Conservation (phyloP, 805 yeast genomes). For the Spathaspora gorwiae region DNA sequence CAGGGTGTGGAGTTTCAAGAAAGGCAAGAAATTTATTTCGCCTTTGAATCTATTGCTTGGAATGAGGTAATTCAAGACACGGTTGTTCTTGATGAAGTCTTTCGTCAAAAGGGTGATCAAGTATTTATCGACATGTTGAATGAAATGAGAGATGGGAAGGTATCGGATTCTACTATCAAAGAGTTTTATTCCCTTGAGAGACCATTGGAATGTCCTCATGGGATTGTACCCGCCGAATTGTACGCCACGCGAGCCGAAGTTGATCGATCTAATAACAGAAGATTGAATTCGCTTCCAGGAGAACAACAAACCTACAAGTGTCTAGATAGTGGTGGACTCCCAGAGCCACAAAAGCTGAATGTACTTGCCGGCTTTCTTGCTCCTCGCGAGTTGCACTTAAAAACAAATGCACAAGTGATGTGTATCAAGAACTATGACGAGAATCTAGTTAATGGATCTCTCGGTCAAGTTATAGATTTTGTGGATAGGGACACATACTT, state of each 20-base stretch:
- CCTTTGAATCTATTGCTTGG: constrained; percentile 69
- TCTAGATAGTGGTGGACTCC: constrained; percentile 50
- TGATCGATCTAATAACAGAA: constrained; percentile 53
- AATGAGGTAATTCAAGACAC: constrained; percentile 50
- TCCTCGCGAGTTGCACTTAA: constrained; percentile 51
- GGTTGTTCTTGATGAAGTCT: constrained; percentile 58
- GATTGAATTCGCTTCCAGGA: constrained; percentile 47
- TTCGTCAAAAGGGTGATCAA: constrained; percentile 72
- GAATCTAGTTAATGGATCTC: constrained; percentile 69
- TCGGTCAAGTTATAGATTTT: constrained; percentile 65
- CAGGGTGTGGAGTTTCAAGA: constrained; percentile 20
- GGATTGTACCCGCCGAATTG: constrained; percentile 70
- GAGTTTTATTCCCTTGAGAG: constrained; percentile 54
- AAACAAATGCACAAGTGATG: constrained; percentile 79
- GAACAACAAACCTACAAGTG: constrained; percentile 42
- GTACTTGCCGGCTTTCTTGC: constrained; percentile 58
- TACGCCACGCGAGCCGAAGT: constrained; percentile 72
- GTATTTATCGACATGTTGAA: constrained; percentile 70
- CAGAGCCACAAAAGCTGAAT: constrained; percentile 38
- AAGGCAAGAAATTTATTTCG: constrained; percentile 37
- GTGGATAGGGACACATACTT: constrained; percentile 38
- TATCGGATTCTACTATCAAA: constrained; percentile 42
- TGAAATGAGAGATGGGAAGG: constrained; percentile 63
- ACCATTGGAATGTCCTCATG: constrained; percentile 46
- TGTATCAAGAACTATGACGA: constrained; percentile 72